Conservation (phyloP, 371 early-diverging fungal species). For the Nematocida minor region DNA sequence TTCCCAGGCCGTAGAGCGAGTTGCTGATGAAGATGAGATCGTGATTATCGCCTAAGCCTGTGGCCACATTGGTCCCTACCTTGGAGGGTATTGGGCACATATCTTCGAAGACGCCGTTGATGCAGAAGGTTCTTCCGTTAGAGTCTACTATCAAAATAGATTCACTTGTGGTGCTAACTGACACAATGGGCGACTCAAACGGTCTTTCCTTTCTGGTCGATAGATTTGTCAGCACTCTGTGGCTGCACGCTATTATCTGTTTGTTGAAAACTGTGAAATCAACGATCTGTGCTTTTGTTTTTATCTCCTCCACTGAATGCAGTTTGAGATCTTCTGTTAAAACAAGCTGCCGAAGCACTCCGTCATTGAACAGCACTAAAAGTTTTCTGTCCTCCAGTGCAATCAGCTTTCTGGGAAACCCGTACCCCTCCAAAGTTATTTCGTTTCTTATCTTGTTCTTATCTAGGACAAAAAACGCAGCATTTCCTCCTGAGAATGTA, state of each 20-base stretch:
- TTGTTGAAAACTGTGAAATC: constrained; percentile 24
- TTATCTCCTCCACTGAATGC: neutral
- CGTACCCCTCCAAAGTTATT: constrained; percentile 19
- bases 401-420: constrained; percentile 22
- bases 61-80: constrained; percentile 29
- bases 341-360: constrained; percentile 1
- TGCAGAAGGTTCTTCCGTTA: constrained; percentile 23
- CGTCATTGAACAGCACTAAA: constrained; percentile 42
- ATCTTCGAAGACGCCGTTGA: neutral
- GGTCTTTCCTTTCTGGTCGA: constrained; percentile 13
- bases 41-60: constrained; percentile 16
- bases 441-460: neutral
- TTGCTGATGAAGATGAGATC: constrained; percentile 43
- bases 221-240: constrained; percentile 19
- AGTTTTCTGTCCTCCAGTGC: neutral
- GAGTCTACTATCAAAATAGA: constrained; percentile 30
- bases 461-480: neutral
- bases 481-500: neutral
- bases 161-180: constrained; percentile 12
- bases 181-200: constrained; percentile 33
- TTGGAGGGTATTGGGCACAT: constrained; percentile 15
- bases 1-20: constrained; percentile 46
- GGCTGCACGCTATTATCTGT: constrained; percentile 22
- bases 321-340: neutral
- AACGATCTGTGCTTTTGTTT: constrained; percentile 13